A percentile compares a stretch with the other conserved stretches of the same genome.
Evolutionary conservation across 768 basidiomycete species (phyloP).

Genomic region (Pleurotus ostreatus): DNA sequence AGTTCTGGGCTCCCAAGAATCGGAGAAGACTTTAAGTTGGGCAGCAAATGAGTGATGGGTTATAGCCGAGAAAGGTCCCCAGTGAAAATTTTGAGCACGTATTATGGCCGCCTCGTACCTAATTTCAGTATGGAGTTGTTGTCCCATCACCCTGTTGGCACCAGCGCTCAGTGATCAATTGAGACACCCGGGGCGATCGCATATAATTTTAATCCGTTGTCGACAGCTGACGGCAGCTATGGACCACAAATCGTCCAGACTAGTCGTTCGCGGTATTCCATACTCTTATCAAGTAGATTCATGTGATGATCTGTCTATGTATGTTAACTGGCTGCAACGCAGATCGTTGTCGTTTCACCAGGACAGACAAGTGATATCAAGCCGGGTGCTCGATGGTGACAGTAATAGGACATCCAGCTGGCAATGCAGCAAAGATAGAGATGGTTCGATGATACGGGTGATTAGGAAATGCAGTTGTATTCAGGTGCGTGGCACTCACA

Average conservation of each 20-base stretch:
- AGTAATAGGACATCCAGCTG: not conserved
- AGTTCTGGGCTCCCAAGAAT: not conserved
- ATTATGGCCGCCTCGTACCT: conserved; percentile 3
- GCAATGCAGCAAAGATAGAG: not conserved
- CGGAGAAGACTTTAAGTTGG: conserved; percentile 9
- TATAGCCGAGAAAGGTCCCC: conserved; percentile 7
- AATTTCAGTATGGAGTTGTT: not conserved
- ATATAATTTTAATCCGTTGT: not conserved
- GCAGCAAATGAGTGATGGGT: not conserved
- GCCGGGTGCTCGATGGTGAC: not conserved
- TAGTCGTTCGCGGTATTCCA: too few relatives aligned
- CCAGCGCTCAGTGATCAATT: not conserved
- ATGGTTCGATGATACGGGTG: not conserved
- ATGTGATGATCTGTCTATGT: not conserved
- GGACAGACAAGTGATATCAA: not conserved
- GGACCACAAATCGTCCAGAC: not conserved
- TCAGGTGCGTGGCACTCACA: conserved; percentile 3
- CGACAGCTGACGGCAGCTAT: not conserved
- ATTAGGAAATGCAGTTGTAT: not conserved
- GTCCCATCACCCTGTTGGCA: not conserved
- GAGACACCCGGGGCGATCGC: conserved; percentile 3
- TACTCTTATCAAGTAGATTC: not conserved
- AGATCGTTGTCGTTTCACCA: not conserved
- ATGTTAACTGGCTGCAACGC: not conserved
- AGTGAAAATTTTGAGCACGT: not conserved